A percentile compares a stretch with the other conserved stretches of the same genome.
These are phyloP conservation scores for Galerina marginata DNA, from an alignment of 768 basidiomycete genomes.

Conservation along the genomic window DNA sequence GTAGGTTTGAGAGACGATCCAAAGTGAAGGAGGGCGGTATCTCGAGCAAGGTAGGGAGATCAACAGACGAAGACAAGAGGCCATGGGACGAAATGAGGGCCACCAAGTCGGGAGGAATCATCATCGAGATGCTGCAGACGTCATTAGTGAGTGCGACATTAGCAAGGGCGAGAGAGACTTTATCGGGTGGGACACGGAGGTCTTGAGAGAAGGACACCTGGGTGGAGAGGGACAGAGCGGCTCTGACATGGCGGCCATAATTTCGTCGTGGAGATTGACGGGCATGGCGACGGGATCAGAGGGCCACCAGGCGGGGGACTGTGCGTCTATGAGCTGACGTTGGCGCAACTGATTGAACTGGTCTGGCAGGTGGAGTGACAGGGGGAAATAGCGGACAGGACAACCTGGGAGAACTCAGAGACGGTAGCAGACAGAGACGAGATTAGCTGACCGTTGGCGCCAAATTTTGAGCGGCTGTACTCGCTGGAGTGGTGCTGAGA, in stretches of 20 bases:
- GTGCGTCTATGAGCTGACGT: constrained; percentile 48
- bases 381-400: constrained; percentile 62
- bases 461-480: constrained; percentile 74
- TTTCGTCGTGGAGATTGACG: constrained; percentile 48
- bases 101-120: constrained; percentile 65
- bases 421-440: not conserved
- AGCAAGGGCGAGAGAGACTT: constrained; percentile 54
- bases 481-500: constrained; percentile 79
- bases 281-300: not conserved
- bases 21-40: constrained; percentile 49
- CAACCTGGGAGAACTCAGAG: constrained; percentile 47
- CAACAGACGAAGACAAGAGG: constrained; percentile 34
- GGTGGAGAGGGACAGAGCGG: constrained; percentile 28
- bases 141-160: constrained; percentile 26
- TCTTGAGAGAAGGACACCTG: constrained; percentile 51
- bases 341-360: constrained; percentile 56
- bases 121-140: constrained; percentile 57
- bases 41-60: constrained; percentile 50
- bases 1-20: constrained; percentile 41
- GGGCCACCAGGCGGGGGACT: constrained; percentile 29
- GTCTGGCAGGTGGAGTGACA: constrained; percentile 67
- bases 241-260: constrained; percentile 60
- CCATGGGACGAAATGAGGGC: constrained; percentile 56
- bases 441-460: constrained; percentile 39
- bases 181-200: constrained; percentile 82